Evolutionary conservation across 2,329 filamentous ascomycete genomes (phyloP), one percentile per base, ranked within the genome.

Genomic region (Epichloe amarillans): DNA sequence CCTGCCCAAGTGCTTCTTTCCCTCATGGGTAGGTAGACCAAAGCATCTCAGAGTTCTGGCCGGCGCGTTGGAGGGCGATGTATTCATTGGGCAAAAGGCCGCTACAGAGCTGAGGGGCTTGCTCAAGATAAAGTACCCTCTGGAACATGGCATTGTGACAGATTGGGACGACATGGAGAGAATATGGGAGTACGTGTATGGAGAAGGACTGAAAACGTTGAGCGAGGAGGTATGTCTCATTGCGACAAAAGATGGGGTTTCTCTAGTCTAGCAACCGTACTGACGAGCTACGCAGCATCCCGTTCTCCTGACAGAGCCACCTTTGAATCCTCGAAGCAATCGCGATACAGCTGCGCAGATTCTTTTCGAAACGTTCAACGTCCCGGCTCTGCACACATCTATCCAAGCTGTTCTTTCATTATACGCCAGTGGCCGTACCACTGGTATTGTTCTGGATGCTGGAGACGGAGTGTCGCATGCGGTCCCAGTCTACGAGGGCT

Each of bases 141-240:
- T 98, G 50, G 93, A 97, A 72, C 93, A 98, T 67, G 93, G 93
- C 60, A 94, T 98, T 62, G 93, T 98, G 56, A 98, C 93, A 59
- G 89, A 98, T 69, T 98, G 93, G 93, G 93, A 97, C 65, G 93
- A 98, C 65, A 98, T 98, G 93, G 93, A 98, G 74, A 83, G 88
- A 72, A 98, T 98, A 70, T 98, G 93, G 93, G 87, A 94, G 62
- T 93, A 95, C 64, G 89, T 98, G 49, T 98, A 97, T 67, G 87
- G 87, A 52, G 91, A 96, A 64, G 93, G 94, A 56, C 69, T 98
- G 61, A 97, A 96, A 74, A 95, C 91, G 47, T 76, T 96, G 64
- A 96, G 90, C 69, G 93, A 98, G 77, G 93, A 98, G 78, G 86
- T 90, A 52, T 37, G 65, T 56, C 8, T 5, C 7, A 8, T 7